A percentile compares a stretch with the other conserved stretches of the same genome.
Conservation (phyloP, 495 filamentous ascomycete species). For the Xylaria grammica region DNA sequence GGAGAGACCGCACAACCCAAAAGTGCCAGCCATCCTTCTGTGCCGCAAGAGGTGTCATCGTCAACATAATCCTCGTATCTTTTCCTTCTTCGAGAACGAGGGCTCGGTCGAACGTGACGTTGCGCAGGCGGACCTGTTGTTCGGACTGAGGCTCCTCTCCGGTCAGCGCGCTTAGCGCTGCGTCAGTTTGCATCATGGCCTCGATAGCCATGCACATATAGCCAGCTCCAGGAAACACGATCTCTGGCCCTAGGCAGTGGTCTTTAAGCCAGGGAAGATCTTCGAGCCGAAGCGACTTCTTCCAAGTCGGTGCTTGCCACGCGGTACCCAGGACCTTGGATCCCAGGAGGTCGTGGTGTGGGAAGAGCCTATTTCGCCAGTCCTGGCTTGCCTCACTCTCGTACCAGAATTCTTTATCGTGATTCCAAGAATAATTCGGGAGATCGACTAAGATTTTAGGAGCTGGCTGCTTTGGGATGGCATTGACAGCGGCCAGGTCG, state of each 20-base stretch:
- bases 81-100: neutral
- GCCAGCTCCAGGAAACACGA: conserved; percentile 51
- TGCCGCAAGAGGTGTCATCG: neutral
- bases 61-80: neutral
- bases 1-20: too few relatives aligned
- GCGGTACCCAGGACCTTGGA: conserved; percentile 29
- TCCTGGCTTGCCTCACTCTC: conserved; percentile 41
- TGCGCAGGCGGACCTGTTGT: too few relatives aligned
- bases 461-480: conserved; percentile 26
- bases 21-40: neutral
- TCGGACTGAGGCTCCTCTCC: too few relatives aligned
- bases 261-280: conserved; percentile 49
- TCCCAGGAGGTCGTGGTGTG: conserved; percentile 50
- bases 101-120: neutral
- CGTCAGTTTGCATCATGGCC: too few relatives aligned
- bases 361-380: conserved; percentile 35
- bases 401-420: conserved; percentile 41
- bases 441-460: conserved; percentile 24
- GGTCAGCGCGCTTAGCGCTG: too few relatives aligned
- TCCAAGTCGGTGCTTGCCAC: conserved; percentile 45
- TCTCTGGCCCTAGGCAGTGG: conserved; percentile 33
- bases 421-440: neutral
- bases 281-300: conserved; percentile 45
- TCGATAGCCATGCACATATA: conserved; percentile 50
- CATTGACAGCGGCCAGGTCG: conserved; percentile 26